Conservation (phyloP, 192 early-diverging fungal species). For the Coemansia sp. region DNA sequence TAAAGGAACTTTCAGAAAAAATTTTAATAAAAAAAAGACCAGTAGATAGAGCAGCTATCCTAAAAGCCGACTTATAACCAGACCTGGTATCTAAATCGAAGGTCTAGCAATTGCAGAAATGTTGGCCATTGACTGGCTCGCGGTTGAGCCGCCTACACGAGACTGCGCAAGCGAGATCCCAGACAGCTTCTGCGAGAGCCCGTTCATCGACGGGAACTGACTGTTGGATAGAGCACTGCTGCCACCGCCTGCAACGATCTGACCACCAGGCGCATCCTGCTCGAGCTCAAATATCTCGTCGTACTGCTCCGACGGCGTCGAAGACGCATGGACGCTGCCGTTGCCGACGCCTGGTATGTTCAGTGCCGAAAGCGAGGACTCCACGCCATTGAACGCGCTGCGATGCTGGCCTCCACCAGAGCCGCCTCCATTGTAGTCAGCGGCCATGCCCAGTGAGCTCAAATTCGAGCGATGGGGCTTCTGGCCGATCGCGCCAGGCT, state of each 20-base stretch:
- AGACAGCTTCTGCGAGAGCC: slow-evolving; percentile 37
- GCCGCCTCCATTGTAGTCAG: not conserved
- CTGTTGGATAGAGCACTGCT: slow-evolving; percentile 26
- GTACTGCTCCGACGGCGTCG: slow-evolving; percentile 36
- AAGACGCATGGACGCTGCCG: slow-evolving; percentile 35
- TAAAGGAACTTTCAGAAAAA: not conserved
- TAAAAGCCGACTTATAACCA: no score
- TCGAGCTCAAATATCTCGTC: slow-evolving; percentile 53
- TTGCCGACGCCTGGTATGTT: not conserved
- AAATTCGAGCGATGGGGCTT: not conserved
- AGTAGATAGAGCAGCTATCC: not conserved
- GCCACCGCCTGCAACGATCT: not conserved
- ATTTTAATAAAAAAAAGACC: not conserved
- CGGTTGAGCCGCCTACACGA: not conserved
- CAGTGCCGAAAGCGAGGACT: slow-evolving; percentile 15
- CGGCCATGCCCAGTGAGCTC: slow-evolving; percentile 7
- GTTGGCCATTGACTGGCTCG: slow-evolving; percentile 16
- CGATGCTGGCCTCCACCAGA: slow-evolving; percentile 6
- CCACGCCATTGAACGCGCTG: slow-evolving; percentile 14
- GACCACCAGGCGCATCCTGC: slow-evolving; percentile 19
- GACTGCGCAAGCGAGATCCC: slow-evolving; percentile 24
- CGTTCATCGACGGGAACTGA: slow-evolving; percentile 40
- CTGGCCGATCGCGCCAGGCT: slow-evolving; percentile 36
- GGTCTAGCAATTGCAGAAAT: slow-evolving; percentile 41
- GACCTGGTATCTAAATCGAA: not conserved